Evolutionary conservation across 331 rosid species (phyloP).

Genomic region (Malus hybrid): DNA sequence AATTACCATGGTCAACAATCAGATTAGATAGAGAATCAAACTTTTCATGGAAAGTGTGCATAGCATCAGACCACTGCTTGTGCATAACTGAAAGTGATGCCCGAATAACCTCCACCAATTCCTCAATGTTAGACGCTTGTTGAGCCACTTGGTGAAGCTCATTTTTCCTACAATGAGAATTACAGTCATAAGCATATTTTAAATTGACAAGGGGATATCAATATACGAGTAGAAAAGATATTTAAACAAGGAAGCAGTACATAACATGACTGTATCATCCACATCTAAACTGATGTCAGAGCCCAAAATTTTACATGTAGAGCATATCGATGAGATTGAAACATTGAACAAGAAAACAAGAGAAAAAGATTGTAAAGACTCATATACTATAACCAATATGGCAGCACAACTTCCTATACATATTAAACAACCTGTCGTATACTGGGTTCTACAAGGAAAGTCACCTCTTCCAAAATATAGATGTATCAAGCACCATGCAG

Average conservation of each 20-base stretch:
- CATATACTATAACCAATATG: neutral
- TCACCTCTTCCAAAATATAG: conserved; percentile 91
- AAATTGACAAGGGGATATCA: neutral
- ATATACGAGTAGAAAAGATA: neutral
- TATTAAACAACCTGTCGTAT: conserved; percentile 8
- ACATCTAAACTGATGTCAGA: conserved; percentile 7
- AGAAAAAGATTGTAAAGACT: conserved; percentile 5
- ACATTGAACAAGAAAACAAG: neutral
- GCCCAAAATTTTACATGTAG: neutral
- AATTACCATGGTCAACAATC: conserved; percentile 71
- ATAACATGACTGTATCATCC: conserved; percentile 8
- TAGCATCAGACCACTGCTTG: conserved; percentile 97
- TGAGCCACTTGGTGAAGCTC: conserved; percentile 97
- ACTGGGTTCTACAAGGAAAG: conserved; percentile 25
- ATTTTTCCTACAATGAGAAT: conserved; percentile 54
- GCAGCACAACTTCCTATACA: neutral
- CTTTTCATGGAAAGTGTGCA: conserved; percentile 76
- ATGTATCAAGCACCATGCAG: conserved; percentile 69
- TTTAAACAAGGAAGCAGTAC: neutral
- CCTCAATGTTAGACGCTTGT: conserved; percentile 91
- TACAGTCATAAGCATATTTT: conserved; percentile 2
- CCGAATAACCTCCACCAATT: conserved; percentile 76
- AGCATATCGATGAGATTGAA: conserved; percentile 1
- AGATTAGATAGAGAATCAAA: conserved; percentile 70
- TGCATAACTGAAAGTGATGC: conserved; percentile 79